Evolutionary conservation across 129 eudicot species (phyloP).

Genomic region (Silybum marianum): DNA sequence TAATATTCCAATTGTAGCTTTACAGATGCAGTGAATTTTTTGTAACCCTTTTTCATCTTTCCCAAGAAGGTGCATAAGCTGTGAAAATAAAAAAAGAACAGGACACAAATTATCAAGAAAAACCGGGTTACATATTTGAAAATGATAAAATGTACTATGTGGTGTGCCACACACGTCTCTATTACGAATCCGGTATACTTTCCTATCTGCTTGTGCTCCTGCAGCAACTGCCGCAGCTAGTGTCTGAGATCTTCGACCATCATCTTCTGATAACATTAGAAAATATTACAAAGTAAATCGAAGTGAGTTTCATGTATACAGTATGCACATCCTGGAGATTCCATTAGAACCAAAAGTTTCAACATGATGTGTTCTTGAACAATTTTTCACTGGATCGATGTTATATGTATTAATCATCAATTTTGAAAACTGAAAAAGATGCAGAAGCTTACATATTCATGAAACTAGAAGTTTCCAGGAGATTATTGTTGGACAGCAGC

Average conservation of each 20-base stretch:
- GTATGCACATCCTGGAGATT: too few relatives aligned
- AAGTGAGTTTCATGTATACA: neutral
- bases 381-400: neutral
- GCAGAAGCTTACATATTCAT: conserved; percentile 1
- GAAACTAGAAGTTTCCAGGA: neutral
- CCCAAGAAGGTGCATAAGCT: conserved; percentile 18
- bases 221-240: conserved; percentile 23
- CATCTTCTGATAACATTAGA: conserved; percentile 15
- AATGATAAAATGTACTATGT: neutral
- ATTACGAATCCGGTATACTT: conserved; percentile 29
- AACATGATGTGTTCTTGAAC: neutral
- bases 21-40: conserved; percentile 17
- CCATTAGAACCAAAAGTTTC: too few relatives aligned
- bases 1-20: conserved; percentile 27
- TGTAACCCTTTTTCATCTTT: neutral
- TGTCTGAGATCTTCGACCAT: conserved; percentile 18
- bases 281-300: neutral
- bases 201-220: conserved; percentile 24
- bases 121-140: neutral
- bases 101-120: neutral
- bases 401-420: neutral
- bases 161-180: conserved; percentile 4
- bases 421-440: neutral
- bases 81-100: neutral
- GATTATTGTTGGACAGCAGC: neutral